Evolutionary conservation across 1,139 yeast species (phyloP), one percentile per base, ranked within the genome.

Genomic region (Diutina ranongensis): DNA sequence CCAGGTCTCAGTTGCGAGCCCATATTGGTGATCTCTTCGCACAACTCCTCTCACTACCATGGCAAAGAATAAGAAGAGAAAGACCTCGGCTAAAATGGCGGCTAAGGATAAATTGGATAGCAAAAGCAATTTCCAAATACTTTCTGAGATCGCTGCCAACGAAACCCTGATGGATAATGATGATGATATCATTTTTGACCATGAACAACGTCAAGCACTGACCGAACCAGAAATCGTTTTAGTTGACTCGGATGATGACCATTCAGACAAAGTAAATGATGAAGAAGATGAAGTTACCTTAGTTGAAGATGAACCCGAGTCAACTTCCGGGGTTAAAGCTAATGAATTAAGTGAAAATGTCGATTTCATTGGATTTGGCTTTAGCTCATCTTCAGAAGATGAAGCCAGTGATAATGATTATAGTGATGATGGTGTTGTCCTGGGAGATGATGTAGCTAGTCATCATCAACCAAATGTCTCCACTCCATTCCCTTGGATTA

Each of bases 401-500:
- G 72, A 69, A 18, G 65, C 61, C 4, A 51, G 53, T 19, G 58
- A 33, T 7, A 63, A 49, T 5, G 60, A 59, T 18, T 58, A 55
- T 44, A 60, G 67, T 2, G 71, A 63, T 46, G 71, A 67, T 49
- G 72, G 71, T 1, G 52, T 61, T 8, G 49, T 65, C 35, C 64
- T 67, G 48, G 63, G 63, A 34, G 71, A 68, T 47, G 68, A 64
- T 28, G 73, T 68, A 1, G 52, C 56, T 12, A 49, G 51, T 35
- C 47, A 51, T 10, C 46, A 45, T 19, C 58, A 54, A 48, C 57
- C 51, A 46, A 49, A 60, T 18, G 62, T 68, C 45, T 50, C 54
- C 8, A 61, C 72, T 0, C 73, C 75, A 44, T 85, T 67, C 54
- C 95, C 96, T 0, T 87, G 96, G 96, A 74, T 87, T 31, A 70